Percentiles rank a stretch among this genome's conserved stretches.
Evolutionary conservation across 768 basidiomycete genomes (phyloP).

Genomic region (Coprinopsis cinerea): DNA sequence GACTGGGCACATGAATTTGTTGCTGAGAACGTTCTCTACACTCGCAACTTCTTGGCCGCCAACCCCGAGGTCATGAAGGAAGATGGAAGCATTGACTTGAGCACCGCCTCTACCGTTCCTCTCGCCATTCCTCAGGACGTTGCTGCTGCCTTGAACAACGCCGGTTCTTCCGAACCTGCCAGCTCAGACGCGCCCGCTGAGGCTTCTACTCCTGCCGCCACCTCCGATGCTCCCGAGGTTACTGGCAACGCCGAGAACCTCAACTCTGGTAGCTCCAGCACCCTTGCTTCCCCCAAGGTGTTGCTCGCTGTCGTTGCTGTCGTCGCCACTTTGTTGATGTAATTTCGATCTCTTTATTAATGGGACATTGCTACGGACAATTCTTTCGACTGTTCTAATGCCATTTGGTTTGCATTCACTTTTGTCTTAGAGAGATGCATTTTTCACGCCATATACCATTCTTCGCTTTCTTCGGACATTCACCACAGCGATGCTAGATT

Average conservation of each 20-base stretch:
- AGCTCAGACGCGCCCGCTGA: slow-evolving; percentile 21
- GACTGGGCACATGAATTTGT: slow-evolving; percentile 42
- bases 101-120: slow-evolving; percentile 35
- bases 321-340: slow-evolving; percentile 30
- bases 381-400: not conserved
- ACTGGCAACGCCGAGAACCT: slow-evolving; percentile 18
- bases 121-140: slow-evolving; percentile 60
- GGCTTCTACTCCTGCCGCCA: slow-evolving; percentile 18
- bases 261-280: slow-evolving; percentile 41
- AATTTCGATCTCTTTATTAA: not conserved
- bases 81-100: slow-evolving; percentile 49
- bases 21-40: slow-evolving; percentile 55
- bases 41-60: slow-evolving; percentile 37
- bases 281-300: slow-evolving; percentile 39
- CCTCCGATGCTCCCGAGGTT: slow-evolving; percentile 23
- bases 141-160: slow-evolving; percentile 35
- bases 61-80: slow-evolving; percentile 46
- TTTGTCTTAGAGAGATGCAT: not conserved
- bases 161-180: slow-evolving; percentile 17
- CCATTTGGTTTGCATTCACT: not conserved
- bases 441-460: not conserved
- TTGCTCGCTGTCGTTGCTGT: slow-evolving; percentile 44
- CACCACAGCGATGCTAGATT: not conserved
- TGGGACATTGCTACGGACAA: not conserved
- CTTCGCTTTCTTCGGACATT: not conserved